Evolutionary conservation across 345 rosid genomes (phyloP).

Genomic region (Hibiscus mutabilis): DNA sequence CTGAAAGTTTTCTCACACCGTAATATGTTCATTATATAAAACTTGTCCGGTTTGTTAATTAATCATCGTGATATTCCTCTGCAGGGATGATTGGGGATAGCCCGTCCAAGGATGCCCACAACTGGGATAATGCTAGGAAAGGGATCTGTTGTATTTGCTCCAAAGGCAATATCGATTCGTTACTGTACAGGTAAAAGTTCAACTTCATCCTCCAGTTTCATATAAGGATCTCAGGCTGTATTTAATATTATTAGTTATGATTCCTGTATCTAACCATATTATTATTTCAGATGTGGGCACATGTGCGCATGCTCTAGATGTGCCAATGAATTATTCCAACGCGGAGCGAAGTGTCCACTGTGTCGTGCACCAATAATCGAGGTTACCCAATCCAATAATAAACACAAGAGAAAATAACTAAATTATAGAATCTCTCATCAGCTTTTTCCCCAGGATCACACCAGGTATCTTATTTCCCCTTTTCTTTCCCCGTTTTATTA

Average conservation of each 20-base stretch:
- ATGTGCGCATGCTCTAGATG: constrained; percentile 88
- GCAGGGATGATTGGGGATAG: constrained; percentile 41
- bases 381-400: constrained; percentile 53
- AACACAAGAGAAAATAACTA: background rate
- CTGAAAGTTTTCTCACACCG: background rate
- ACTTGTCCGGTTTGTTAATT: background rate
- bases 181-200: constrained; percentile 66
- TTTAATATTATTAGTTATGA: background rate
- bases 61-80: constrained; percentile 5
- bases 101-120: constrained; percentile 38
- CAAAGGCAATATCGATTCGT: constrained; percentile 60
- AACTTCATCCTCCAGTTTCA: background rate
- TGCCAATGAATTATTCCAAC: constrained; percentile 64
- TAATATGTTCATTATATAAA: background rate
- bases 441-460: background rate
- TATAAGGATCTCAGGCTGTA: background rate
- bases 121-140: constrained; percentile 75
- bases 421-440: background rate
- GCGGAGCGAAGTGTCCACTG: constrained; percentile 90
- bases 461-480: too few species aligned
- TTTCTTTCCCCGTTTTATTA: too few species aligned
- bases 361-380: constrained; percentile 81
- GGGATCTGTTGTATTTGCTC: constrained; percentile 79
- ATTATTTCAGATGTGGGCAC: constrained; percentile 80
- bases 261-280: background rate